phyloP scores from a whole-genome alignment of 805 yeast genomes.

The Maudiozyma saulgeensis region DNA sequence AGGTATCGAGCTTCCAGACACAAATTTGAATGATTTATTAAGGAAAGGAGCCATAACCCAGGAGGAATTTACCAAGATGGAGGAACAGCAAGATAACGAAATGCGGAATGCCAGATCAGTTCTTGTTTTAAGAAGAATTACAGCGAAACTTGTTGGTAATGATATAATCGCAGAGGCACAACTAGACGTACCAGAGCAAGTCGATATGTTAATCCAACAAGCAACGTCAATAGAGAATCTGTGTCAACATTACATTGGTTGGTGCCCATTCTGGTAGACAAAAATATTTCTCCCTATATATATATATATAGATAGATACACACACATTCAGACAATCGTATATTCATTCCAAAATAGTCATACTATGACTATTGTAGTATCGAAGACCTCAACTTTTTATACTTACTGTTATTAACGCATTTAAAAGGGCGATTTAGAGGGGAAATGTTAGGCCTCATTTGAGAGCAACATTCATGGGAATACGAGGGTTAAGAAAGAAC shows the following conservation, averaged over 20 bases:
- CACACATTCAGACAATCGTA: too few relatives aligned
- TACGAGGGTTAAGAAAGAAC: too few relatives aligned
- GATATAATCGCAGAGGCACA: constrained; percentile 70
- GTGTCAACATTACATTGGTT: constrained; percentile 95
- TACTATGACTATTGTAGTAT: too few relatives aligned
- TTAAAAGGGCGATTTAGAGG: too few relatives aligned
- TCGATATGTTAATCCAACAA: constrained; percentile 85
- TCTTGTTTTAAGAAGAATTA: constrained; percentile 77
- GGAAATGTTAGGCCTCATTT: too few relatives aligned
- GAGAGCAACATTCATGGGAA: too few relatives aligned
- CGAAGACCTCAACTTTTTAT: too few relatives aligned
- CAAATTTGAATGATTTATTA: constrained; percentile 60
- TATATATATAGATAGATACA: neutral
- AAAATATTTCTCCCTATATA: neutral
- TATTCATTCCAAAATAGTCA: too few relatives aligned
- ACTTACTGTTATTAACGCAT: too few relatives aligned
- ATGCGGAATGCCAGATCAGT: constrained; percentile 84
- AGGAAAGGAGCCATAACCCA: constrained; percentile 69
- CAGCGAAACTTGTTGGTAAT: constrained; percentile 87
- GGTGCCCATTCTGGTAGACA: constrained; percentile 95
- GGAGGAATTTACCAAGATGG: constrained; percentile 63
- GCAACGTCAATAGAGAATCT: constrained; percentile 94
- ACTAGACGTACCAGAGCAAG: constrained; percentile 79
- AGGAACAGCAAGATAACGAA: constrained; percentile 58
- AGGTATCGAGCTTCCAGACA: constrained; percentile 56